Base-by-base conservation (phyloP, 106 monocot species). In the Cymbidium sinense region DNA sequence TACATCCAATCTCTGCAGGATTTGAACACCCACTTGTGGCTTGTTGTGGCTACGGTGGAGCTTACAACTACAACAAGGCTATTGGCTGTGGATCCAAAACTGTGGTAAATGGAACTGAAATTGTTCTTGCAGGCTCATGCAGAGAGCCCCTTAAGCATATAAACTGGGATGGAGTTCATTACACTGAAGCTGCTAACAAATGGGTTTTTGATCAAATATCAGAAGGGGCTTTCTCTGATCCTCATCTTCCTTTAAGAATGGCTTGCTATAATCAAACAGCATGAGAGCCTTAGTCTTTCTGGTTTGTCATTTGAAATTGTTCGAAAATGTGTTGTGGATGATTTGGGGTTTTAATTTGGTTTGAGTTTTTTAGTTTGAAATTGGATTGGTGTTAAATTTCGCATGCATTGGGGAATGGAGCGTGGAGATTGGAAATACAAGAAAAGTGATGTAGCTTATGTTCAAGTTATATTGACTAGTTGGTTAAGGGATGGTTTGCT, bases 111-210 rank as follows among this genome's bases (percentile, higher is more conserved):
- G 87, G 87, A 17, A 83, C 82, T 0, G 52, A 80, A 64, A 54
- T 85, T 5, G 23, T 87, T 6, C 3, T 85, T 27, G 90, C 82
- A 10, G 73, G 70, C 20, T 85, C 90, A 3, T 90, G 90, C 77
- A 39, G 50, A 35, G 62, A 87, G 7, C 90, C 90, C 0, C 29
- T 21, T 4, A 79, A 43, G 77, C 30, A 77, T 39, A 69, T 88
- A 47, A 77, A 44, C 15, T 88, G 87, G 87, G 91, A 91, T 37
- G 88, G 91, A 76, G 76, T 86, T 20, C 91, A 91, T 71, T 91
- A 86, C 86, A 91, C 91, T 0, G 88, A 91, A 54, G 86, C 88
- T 21, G 91, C 86, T 5, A 91, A 88, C 82, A 75, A 69, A 28
- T 91, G 78, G 83, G 72, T 88, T 27, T 88, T 86, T 51, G 72